Percentiles rank a stretch among this genome's conserved stretches.
phyloP scores from a whole-genome alignment of 805 yeast species.

The Debaryomyces prosopidis region DNA sequence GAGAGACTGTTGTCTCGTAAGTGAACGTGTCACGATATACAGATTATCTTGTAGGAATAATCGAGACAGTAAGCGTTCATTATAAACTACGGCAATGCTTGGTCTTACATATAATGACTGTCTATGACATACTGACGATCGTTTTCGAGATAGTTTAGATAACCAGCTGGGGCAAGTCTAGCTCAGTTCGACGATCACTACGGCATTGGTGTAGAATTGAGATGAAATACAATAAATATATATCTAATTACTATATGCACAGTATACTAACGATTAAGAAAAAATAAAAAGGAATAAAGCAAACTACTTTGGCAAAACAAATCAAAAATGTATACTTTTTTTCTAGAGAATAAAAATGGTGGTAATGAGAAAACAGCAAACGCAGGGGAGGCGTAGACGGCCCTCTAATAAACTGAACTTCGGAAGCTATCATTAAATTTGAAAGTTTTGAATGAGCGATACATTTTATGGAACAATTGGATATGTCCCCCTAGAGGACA shows the following conservation, averaged over 20 bases:
- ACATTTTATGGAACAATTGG: neutral
- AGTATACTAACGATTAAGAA: slow-evolving; percentile 4
- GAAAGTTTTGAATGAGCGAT: neutral
- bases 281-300: slow-evolving; percentile 1
- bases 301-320: neutral
- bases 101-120: no score
- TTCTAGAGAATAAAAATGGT: neutral
- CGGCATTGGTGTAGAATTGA: neutral
- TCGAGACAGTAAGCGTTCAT: no score
- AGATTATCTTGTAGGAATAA: no score
- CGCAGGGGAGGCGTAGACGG: neutral
- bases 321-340: neutral
- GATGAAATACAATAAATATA: slow-evolving; percentile 1
- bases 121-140: no score
- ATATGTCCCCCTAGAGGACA: neutral
- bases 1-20: neutral
- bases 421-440: neutral
- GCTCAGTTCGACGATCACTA: neutral
- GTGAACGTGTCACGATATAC: no score
- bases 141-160: no score
- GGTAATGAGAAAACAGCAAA: neutral
- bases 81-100: no score
- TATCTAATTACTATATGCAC: slow-evolving; percentile 11
- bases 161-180: no score
- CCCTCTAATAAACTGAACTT: neutral